Evolutionary conservation across 306 rosid genomes (phyloP), one percentile per base, ranked within the genome.

Genomic region (Prunus davidiana): DNA sequence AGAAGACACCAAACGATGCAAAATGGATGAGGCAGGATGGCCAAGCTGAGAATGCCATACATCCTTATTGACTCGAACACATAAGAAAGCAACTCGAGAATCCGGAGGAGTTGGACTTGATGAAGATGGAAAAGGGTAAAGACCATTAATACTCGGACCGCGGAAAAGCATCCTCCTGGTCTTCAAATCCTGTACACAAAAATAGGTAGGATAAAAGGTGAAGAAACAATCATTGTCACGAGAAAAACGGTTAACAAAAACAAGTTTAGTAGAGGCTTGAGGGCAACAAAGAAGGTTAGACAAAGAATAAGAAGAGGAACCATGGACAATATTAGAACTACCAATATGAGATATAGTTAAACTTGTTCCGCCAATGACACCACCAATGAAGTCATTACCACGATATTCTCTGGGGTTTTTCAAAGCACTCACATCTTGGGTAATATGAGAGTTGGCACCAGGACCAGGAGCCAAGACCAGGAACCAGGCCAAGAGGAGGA

Each of bases 61-160:
- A 20, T 8, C 1, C 0, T 1, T 4, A 9, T 56, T 9, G 12
- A 56, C 62, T 7, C 1, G 12, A 8, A 56, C 28, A 2, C 62
- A 14, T 1, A 56, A 0, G 16, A 11, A 8, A 2, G 14, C 62
- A n/a, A 56, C 15, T 32, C 1, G 34, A 3, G 1, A 20, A n/a
- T 0, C 5, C 25, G 6, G n/a, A 20, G 1, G 14, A 2, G 12
- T 0, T 9, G 2, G 0, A 56, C 6, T 8, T 1, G 5, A 20
- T 50, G 55, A 20, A 56, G 9, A n/a, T 20, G 25, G 11, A 2
- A n/a, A 56, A 2, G 62, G 28, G 20, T 56, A 56, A 8, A 20
- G 14, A n/a, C 62, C 28, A 20, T 20, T n/a, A 10, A 6, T 9
- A 56, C 12, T n/a, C 12, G 2, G 25, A 3, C 62, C 15, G 3